A percentile compares a stretch with the other conserved stretches of the same genome.
Conservation (phyloP, 805 yeast species). For the Vanderwaltozyma verrucispora region DNA sequence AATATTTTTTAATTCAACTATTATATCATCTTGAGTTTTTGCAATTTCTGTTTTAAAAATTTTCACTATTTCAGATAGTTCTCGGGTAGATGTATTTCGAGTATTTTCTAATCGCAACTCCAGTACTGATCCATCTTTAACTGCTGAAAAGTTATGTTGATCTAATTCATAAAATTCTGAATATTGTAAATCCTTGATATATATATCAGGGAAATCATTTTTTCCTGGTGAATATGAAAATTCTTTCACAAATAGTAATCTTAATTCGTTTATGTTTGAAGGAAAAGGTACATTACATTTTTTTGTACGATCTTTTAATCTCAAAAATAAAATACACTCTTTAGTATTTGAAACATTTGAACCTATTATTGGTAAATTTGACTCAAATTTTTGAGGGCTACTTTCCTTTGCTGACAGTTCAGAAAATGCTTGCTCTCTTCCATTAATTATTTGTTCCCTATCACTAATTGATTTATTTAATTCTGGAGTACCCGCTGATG, state of each 20-base stretch:
- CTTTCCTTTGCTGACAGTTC: not conserved
- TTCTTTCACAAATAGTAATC: constrained; percentile 73
- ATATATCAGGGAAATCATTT: constrained; percentile 66
- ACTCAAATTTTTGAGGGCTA: not conserved
- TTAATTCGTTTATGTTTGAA: constrained; percentile 34
- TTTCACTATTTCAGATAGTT: constrained; percentile 5
- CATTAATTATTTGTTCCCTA: not conserved
- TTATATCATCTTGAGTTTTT: constrained; percentile 7
- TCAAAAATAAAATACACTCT: constrained; percentile 34
- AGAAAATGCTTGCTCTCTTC: constrained; percentile 1
- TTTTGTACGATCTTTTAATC: constrained; percentile 43
- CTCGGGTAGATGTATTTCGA: not conserved
- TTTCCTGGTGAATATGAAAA: constrained; percentile 75
- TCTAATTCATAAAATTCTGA: constrained; percentile 73
- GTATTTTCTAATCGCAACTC: constrained; percentile 21
- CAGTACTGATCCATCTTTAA: constrained; percentile 50
- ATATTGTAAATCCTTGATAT: constrained; percentile 50
- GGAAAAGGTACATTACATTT: constrained; percentile 33
- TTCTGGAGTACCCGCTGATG: not conserved
- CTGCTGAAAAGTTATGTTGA: constrained; percentile 48
- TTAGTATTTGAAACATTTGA: not conserved
- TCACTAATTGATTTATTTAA: not conserved
- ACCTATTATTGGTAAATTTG: not conserved
- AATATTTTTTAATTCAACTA: constrained; percentile 6
- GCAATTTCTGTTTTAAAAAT: constrained; percentile 9